phyloP scores from a whole-genome alignment of 2,329 filamentous ascomycete genomes.

The Talaromyces albobiverticillius region DNA sequence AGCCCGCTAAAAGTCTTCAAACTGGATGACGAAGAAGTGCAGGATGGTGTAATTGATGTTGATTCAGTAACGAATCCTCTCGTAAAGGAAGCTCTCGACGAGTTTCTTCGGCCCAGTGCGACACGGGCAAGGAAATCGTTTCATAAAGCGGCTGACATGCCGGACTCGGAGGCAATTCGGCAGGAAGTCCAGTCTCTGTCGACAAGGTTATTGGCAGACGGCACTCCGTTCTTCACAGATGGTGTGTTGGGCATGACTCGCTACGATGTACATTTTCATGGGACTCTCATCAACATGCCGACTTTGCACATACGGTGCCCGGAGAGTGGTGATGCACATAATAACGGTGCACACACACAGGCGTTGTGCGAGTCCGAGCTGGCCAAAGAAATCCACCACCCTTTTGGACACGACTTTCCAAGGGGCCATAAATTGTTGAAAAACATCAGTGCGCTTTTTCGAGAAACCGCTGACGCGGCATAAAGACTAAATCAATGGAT shows the following conservation, averaged over 20 bases:
- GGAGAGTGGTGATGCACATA: slow-evolving; percentile 12
- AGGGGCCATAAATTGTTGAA: slow-evolving; percentile 18
- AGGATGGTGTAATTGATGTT: slow-evolving; percentile 13
- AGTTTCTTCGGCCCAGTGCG: slow-evolving; percentile 18
- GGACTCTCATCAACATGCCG: slow-evolving; percentile 18
- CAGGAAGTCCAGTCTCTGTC: slow-evolving; percentile 14
- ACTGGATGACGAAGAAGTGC: slow-evolving; percentile 12
- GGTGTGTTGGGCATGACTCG: slow-evolving; percentile 13
- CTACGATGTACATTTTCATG: slow-evolving; percentile 12
- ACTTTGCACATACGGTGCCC: slow-evolving; percentile 18
- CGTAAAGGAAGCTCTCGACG: slow-evolving; percentile 15
- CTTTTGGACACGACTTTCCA: slow-evolving; percentile 19
- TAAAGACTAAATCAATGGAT: no score
- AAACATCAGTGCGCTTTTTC: slow-evolving; percentile 17
- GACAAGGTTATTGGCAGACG: slow-evolving; percentile 15
- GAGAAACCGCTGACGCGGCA: slow-evolving; percentile 17
- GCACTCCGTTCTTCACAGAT: slow-evolving; percentile 15
- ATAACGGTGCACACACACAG: slow-evolving; percentile 15
- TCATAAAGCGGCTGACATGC: slow-evolving; percentile 16
- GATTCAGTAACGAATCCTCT: slow-evolving; percentile 12
- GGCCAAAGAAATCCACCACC: slow-evolving; percentile 17
- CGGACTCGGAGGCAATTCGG: slow-evolving; percentile 16
- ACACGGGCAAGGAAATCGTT: slow-evolving; percentile 17
- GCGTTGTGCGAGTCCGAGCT: slow-evolving; percentile 17
- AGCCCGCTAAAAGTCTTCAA: slow-evolving; percentile 19